Percentiles rank a stretch among this genome's conserved stretches.
phyloP scores from a whole-genome alignment of 495 filamentous ascomycete genomes.

The Lineolata rhizophorae region DNA sequence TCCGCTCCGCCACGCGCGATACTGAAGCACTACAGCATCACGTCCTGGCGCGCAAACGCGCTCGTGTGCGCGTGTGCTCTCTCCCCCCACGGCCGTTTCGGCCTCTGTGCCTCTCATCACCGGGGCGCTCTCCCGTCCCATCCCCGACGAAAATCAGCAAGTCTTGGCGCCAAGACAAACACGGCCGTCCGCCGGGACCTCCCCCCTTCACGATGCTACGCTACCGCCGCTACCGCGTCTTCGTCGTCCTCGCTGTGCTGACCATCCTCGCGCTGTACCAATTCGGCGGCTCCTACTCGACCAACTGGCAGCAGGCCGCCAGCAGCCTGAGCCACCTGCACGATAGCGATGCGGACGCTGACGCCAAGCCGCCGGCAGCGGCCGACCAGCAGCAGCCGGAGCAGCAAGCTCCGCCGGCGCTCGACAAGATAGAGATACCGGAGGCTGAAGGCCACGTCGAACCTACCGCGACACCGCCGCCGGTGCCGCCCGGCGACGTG shows the following conservation, averaged over 20 bases:
- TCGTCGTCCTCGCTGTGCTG: constrained; percentile 45
- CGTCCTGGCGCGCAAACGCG: too few relatives aligned
- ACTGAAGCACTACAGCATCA: too few relatives aligned
- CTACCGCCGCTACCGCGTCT: constrained; percentile 53
- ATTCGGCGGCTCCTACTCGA: constrained; percentile 22
- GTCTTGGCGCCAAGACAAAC: too few relatives aligned
- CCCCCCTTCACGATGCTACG: constrained; percentile 50
- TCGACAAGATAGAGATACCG: not conserved
- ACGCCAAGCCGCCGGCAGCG: not conserved
- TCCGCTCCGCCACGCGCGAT: too few relatives aligned
- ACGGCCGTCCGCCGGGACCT: too few relatives aligned
- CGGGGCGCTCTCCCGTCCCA: too few relatives aligned
- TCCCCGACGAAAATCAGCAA: too few relatives aligned
- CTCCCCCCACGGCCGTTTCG: too few relatives aligned
- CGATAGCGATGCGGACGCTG: not conserved
- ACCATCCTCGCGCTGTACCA: constrained; percentile 43
- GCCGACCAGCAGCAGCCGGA: not conserved
- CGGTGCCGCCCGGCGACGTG: not conserved
- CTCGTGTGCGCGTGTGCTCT: too few relatives aligned
- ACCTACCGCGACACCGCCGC: too few relatives aligned
- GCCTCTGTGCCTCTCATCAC: too few relatives aligned
- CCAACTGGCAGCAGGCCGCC: not conserved
- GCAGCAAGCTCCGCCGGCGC: not conserved
- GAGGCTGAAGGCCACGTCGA: too few relatives aligned
- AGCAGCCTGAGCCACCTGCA: not conserved